Base-by-base conservation (phyloP, 208 protist species). In the Leishmania tropica region DNA sequence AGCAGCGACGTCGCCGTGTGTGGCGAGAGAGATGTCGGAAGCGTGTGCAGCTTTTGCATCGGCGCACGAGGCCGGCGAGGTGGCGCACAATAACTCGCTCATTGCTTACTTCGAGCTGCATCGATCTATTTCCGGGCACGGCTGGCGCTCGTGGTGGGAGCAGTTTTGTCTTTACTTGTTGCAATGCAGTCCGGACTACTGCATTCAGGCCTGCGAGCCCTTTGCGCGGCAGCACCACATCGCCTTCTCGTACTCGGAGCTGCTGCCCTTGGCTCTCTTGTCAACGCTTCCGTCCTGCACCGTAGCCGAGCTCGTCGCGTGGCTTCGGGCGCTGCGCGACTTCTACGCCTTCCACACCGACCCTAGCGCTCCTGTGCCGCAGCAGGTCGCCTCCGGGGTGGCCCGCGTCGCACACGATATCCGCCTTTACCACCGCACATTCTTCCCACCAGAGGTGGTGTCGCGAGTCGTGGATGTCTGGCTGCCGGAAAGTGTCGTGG, bases 111-210 rank as follows among this genome's bases (percentile, higher is more conserved):
- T 95, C 75, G 72, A 83, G 68, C 83, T 81, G 51, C 91, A 95
- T 80, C 83, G 84, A 35, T 83, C 80, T 72, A 85, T 95, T 45
- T 80, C 74, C 24, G 48, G 65, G 8, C 81, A 77, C 62, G 89
- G 85, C 76, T 97, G 94, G 94, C 85, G 83, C 31, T 81, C 76
- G 54, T 97, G 94, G 94, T 94, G 93, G 84, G 90, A 94, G 78
- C 86, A 87, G 53, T 93, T 95, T 71, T 90, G 86, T 60, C 70
- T 92, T 0, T 80, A 85, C 35, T 77, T 95, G n/a, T 76, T 95
- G 4, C 88, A 93, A 65, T 84, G 75, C 72, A 94, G 92, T 76
- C 81, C 76, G 35, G 87, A 91, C 60, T 81, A 84, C 45, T 90
- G 90, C 79, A 88, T 97, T 2, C 85, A 81, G 47, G 89, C 85